Conservation (phyloP, 1,139 yeast genomes). For the Geotrichum cucujoidarum region DNA sequence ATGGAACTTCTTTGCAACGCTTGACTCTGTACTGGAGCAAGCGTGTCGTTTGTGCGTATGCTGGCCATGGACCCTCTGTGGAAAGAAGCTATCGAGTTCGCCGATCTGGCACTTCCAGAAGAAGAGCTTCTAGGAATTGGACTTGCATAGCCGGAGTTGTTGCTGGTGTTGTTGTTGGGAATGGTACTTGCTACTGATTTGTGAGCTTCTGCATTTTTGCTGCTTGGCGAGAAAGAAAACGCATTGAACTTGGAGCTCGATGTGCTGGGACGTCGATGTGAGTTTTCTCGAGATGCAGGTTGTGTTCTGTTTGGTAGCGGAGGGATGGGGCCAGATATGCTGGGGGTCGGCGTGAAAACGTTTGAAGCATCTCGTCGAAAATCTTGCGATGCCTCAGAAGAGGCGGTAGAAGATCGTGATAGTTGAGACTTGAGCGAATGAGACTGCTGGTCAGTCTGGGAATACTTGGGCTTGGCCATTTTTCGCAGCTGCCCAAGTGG, state of each 20-base stretch:
- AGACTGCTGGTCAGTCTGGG: background rate
- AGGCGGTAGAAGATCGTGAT: background rate
- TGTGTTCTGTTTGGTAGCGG: constrained; percentile 13
- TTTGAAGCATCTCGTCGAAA: constrained; percentile 12
- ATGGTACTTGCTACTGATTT: background rate
- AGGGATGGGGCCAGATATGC: constrained; percentile 19
- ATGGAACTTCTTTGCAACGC: constrained; percentile 10
- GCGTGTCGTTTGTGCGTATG: constrained; percentile 11
- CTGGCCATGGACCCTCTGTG: constrained; percentile 17
- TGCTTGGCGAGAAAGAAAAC: background rate
- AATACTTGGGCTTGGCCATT: constrained; percentile 3
- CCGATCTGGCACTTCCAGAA: constrained; percentile 8
- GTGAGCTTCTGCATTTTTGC: background rate
- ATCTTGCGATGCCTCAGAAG: constrained; percentile 3
- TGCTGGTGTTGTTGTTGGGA: background rate
- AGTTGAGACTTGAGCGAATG: background rate
- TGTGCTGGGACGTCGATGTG: background rate
- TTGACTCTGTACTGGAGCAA: constrained; percentile 7
- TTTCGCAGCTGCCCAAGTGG: constrained; percentile 1
- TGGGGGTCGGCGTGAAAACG: constrained; percentile 16
- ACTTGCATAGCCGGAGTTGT: background rate
- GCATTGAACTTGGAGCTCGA: constrained; percentile 4
- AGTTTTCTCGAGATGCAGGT: background rate
- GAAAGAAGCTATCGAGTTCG: constrained; percentile 2
- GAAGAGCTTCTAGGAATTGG: constrained; percentile 10